phyloP scores from a whole-genome alignment of 345 rosid genomes.

The Linum trigynum region DNA sequence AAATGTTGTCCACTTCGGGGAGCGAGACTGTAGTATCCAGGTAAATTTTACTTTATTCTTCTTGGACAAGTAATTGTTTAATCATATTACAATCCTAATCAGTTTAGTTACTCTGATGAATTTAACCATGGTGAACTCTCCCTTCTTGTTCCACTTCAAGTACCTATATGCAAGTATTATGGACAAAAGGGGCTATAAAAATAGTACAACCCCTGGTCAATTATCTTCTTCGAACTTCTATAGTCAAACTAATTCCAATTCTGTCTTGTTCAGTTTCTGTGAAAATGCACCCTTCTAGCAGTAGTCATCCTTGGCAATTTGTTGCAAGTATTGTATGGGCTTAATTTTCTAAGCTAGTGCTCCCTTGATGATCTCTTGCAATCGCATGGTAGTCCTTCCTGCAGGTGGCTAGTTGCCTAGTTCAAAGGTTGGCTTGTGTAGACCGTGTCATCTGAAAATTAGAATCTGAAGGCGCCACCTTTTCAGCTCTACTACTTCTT shows the following conservation, averaged over 20 bases:
- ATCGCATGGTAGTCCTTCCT: too few species aligned
- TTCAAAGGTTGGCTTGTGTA: neutral
- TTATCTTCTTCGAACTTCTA: too few species aligned
- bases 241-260: too few species aligned
- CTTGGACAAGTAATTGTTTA: neutral
- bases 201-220: too few species aligned
- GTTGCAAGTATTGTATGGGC: neutral
- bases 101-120: too few species aligned
- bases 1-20: conserved; percentile 97
- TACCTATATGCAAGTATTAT: neutral
- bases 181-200: too few species aligned
- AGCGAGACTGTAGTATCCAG: conserved; percentile 99
- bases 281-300: neutral
- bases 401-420: too few species aligned
- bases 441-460: neutral
- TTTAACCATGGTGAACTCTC: too few species aligned
- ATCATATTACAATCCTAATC: neutral
- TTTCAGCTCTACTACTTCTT: too few species aligned
- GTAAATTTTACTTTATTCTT: conserved; percentile 24
- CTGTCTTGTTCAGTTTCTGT: neutral
- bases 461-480: neutral
- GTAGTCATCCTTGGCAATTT: neutral
- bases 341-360: too few species aligned
- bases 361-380: too few species aligned
- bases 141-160: neutral